phyloP scores from a whole-genome alignment of 2,329 filamentous ascomycete genomes.

The Neofusicoccum sp. region DNA sequence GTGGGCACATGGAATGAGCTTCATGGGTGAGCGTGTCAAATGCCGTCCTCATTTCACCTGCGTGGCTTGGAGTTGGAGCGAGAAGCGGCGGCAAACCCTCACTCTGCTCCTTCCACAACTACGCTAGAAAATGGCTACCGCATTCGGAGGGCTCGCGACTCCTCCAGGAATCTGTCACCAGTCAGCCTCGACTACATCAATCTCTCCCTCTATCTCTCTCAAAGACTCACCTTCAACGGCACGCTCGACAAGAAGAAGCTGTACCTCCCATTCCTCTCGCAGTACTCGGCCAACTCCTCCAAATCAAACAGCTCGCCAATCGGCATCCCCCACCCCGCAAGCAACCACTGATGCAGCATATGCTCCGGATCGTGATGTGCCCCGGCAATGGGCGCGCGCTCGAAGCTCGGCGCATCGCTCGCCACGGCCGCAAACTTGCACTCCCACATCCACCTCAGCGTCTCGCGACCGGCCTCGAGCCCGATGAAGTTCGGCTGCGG shows the following conservation, averaged over 20 bases:
- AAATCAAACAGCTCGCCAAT: slow-evolving; percentile 50
- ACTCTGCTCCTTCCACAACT: too few species aligned
- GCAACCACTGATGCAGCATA: slow-evolving; percentile 44
- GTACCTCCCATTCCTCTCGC: slow-evolving; percentile 56
- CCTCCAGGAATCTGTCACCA: slow-evolving; percentile 32
- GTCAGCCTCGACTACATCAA: background rate
- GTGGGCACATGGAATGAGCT: too few species aligned
- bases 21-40: too few species aligned
- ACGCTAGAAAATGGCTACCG: slow-evolving; percentile 39
- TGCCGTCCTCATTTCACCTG: too few species aligned
- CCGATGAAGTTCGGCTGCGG: slow-evolving; percentile 41
- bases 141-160: slow-evolving; percentile 41
- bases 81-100: too few species aligned
- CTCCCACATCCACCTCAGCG: slow-evolving; percentile 51
- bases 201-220: background rate
- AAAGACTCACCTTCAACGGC: slow-evolving; percentile 52
- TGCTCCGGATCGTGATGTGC: slow-evolving; percentile 33
- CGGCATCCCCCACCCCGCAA: slow-evolving; percentile 55
- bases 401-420: slow-evolving; percentile 48
- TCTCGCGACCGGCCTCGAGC: slow-evolving; percentile 40
- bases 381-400: slow-evolving; percentile 45
- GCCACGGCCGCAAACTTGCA: slow-evolving; percentile 50
- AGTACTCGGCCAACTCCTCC: slow-evolving; percentile 54
- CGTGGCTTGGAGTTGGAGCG: too few species aligned
- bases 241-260: slow-evolving; percentile 64